Base-by-base conservation (phyloP, 495 filamentous ascomycete genomes). In the Evernia prunastri region DNA sequence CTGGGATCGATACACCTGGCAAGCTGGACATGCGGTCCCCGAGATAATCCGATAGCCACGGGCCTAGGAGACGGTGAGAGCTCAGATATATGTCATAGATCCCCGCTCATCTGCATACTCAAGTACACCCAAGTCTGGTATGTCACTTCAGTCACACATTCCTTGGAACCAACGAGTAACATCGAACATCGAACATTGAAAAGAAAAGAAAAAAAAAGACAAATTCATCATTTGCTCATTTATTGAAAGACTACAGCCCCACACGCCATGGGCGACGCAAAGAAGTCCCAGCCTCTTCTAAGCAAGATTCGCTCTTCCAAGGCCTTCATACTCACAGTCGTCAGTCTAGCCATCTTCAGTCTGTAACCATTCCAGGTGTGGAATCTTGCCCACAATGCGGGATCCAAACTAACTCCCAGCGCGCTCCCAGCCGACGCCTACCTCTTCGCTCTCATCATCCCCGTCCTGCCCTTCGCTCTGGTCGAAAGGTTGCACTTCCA, bases 401-500 rank as follows among this genome's bases (percentile, higher is more conserved):
- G 6, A 8, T 20, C 7, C n/a, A n/a, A n/a, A 54, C 51, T 54
- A 4, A 54, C 29, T 10, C 51, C 17, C 15, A 72, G 10, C 51
- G 25, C 51, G n/a, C n/a, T n/a, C 12, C 20, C 51, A 54, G 51
- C 69, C n/a, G 72, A 67, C 59, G 66, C 71, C 18, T 72, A 74
- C 56, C 63, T 73, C 15, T 73, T 72, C 43, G 70, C 71, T 40
- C 59, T 75, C 10, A 66, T 74, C 10, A 72, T 74, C 45, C 73
- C 73, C 1, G 67, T 73, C 33, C 54, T 72, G 4, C 71, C 71
- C 7, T 71, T 69, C 54, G 65, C 67, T 15, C 65, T 75, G 15
- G 37, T 61, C 31, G 60, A 74, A 58, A 63, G 60, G 17, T 49
- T 66, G 13, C 42, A 64, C 7, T 39, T 72, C 9, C 47, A 29